Evolutionary conservation across 148 eudicot genomes (phyloP).

Genomic region (Camellia japonica): DNA sequence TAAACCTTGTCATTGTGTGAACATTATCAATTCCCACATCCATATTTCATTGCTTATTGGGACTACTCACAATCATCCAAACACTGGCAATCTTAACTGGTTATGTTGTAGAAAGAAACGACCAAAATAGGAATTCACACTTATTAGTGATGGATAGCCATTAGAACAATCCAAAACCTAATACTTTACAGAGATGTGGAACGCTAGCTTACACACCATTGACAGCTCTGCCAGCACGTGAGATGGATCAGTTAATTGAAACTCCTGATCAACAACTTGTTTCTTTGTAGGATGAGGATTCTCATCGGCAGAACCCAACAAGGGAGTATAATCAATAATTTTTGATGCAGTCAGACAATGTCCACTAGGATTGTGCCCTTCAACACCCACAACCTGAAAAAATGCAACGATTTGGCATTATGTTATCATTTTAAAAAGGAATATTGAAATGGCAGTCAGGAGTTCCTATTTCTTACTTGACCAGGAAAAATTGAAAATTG

Average conservation of each 20-base stretch:
- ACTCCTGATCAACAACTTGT: constrained; percentile 59
- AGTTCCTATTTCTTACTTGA: constrained; percentile 52
- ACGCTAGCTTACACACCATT: constrained; percentile 56
- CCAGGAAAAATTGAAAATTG: constrained; percentile 89
- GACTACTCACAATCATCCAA: neutral
- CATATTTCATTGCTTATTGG: neutral
- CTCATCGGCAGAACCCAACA: constrained; percentile 32
- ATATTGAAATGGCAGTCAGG: neutral
- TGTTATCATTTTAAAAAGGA: neutral
- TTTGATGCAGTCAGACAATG: constrained; percentile 87
- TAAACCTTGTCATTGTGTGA: neutral
- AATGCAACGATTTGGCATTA: constrained; percentile 14
- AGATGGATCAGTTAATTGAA: constrained; percentile 33
- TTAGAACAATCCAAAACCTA: neutral
- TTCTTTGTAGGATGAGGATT: constrained; percentile 63
- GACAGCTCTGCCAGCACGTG: constrained; percentile 51
- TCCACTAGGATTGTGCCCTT: constrained; percentile 95
- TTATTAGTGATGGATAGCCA: neutral
- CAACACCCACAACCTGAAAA: constrained; percentile 77
- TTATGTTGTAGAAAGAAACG: neutral
- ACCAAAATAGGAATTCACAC: constrained; percentile 2
- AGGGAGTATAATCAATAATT: constrained; percentile 54
- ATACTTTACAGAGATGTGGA: neutral
- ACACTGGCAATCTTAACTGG: neutral
- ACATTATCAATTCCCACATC: neutral